Evolutionary conservation across 2,329 filamentous ascomycete genomes (phyloP), one percentile per base, ranked within the genome.

Genomic region (Curvularia eragrostidis): DNA sequence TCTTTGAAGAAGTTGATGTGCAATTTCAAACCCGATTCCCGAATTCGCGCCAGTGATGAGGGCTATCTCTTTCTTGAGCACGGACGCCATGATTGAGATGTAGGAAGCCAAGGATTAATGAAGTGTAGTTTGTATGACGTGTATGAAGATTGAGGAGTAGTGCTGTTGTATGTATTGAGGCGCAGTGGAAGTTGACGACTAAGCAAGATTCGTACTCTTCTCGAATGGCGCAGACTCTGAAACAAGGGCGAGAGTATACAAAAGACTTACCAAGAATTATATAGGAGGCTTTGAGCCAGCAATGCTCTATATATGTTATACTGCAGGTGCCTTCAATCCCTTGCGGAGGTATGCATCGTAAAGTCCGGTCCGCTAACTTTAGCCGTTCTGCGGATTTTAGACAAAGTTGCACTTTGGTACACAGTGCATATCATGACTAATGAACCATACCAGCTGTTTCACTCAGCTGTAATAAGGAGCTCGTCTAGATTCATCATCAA

Each of bases 11-110:
- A 78, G 73, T 36, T 77, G 70, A 49, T 74, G 71, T 6, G 77
- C 78, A 9, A 80, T 75, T 54, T 82, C 81, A 57, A 78, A 79
- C 28, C 83, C 82, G 24, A 84, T 82, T 51, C 82, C 82, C 52
- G 76, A 77, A 62, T 81, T 84, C 21, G 76, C 80, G 7, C 76
- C 76, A 2, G 75, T 78, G 48, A 78, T 63, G 1, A 77, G 65
- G n/a, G 73, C 68, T 18, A 78, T 68, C 5, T 67, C 68, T 54
- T 76, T 75, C 1, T 52, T 52, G 19, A 54, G 2, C 8, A 49
- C 3, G 12, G 61, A 52, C 26, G 62, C 15, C 65, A 68, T 69
- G 19, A 3, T 19, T 9, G 8, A 47, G 21, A 18, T 38, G n/a
- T 7, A 8, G 15, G n/a, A 36, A 18, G 15, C 6, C n/a, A 36